Evolutionary conservation across 1,139 yeast genomes (phyloP).

Genomic region (Ashbya aceris): DNA sequence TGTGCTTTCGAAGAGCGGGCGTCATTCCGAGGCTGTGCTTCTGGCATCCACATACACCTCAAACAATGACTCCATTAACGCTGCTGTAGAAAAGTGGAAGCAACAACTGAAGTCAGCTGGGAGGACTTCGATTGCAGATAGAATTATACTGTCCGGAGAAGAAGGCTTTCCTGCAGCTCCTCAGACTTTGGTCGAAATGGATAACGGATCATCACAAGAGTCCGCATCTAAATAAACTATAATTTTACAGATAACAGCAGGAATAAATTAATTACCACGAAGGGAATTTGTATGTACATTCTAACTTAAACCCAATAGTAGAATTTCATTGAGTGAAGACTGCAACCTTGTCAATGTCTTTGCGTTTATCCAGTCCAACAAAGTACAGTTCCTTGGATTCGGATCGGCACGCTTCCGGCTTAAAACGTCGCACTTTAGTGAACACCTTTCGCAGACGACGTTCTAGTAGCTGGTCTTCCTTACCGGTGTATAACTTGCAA

Average conservation of each 20-base stretch:
- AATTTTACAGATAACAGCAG: conserved; percentile 7
- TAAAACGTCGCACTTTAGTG: conserved; percentile 44
- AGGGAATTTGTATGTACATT: too few relatives aligned
- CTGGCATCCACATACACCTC: conserved; percentile 69
- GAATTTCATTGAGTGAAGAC: conserved; percentile 32
- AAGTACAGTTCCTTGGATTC: conserved; percentile 67
- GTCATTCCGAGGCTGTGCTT: conserved; percentile 78
- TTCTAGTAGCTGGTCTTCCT: conserved; percentile 55
- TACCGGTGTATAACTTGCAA: conserved; percentile 63
- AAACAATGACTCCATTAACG: conserved; percentile 35
- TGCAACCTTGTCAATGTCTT: conserved; percentile 37
- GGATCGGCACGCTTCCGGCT: conserved; percentile 51
- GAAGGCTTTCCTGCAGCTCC: conserved; percentile 21
- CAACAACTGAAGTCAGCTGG: conserved; percentile 41
- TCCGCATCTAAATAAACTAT: conserved; percentile 13
- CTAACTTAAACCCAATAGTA: not conserved
- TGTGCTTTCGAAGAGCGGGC: conserved; percentile 57
- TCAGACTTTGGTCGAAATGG: conserved; percentile 33
- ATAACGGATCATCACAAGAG: conserved; percentile 14
- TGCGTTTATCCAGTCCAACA: conserved; percentile 47
- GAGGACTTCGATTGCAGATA: conserved; percentile 50
- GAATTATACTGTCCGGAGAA: conserved; percentile 39
- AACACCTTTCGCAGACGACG: conserved; percentile 52
- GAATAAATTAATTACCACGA: conserved; percentile 10
- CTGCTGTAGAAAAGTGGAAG: conserved; percentile 60